Base-by-base conservation (phyloP, 164 flowering plant species). In the Sextonia rubra region DNA sequence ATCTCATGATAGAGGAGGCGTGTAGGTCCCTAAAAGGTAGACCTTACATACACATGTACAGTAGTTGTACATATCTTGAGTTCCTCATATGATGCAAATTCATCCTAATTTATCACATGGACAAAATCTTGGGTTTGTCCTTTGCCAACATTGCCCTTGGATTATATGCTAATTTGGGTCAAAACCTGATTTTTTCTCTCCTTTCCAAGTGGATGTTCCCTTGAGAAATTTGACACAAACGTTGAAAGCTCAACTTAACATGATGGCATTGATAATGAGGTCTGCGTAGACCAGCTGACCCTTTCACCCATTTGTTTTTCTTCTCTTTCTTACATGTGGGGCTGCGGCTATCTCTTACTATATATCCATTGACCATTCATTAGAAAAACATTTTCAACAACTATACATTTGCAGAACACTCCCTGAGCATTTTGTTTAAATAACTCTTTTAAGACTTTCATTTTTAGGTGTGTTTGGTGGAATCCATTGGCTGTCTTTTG, bases 181-280 rank as follows among this genome's bases (percentile, higher is more conserved):
- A 61, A 61, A 52, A 70, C 60, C 6, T 32, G 3, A 20, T 56
- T 15, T 24, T 25, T 26, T 48, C 22, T 30, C 22, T 44, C 71
- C 1, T 55, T 47, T 12, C 30, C 73, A 23, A 15, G 66, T 49
- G 61, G 71, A 69, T 55, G 48, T 66, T n/a, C 12, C 58, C 44
- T 2, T 20, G 18, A 24, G 29, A 23, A 30, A 3, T 18, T 17
- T 69, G 63, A 69, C 47, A 30, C 60, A 29, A 55, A 15, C 15
- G 73, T 71, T 71, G 55, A 60, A 71, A 71, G 55, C 20, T 60
- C 27, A 60, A 15, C 73, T 60, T 37, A 24, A 27, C 60, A 70
- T 55, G 30, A 18, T 22, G 17, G 23, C 2, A 23, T 49, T 15
- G 24, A 12, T 26, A 64, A 29, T 5, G 29, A 52, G 60, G 11